phyloP scores from a whole-genome alignment of 208 protist genomes.

The Leishmania aethiopica region DNA sequence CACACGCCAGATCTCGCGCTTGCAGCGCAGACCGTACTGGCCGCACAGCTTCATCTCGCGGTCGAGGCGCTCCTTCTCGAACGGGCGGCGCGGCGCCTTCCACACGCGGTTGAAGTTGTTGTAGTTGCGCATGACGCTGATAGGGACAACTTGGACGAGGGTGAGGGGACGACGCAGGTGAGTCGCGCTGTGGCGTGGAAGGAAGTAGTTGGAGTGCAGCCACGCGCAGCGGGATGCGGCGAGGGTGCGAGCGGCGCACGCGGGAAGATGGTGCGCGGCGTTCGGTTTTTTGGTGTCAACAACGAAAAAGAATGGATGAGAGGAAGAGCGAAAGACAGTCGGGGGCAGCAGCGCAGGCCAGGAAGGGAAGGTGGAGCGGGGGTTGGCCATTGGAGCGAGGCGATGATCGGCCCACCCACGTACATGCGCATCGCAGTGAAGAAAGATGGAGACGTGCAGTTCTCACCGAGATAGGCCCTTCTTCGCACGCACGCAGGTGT shows the following conservation, averaged over 20 bases:
- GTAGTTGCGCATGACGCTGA: constrained; percentile 90
- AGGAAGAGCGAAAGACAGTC: not conserved
- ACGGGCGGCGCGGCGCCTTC: constrained; percentile 98
- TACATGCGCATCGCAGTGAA: no score
- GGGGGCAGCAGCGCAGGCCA: not conserved
- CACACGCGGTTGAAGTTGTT: constrained; percentile 97
- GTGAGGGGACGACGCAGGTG: not conserved
- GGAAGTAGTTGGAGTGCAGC: not conserved
- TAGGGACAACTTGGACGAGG: not conserved
- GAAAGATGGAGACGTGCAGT: no score
- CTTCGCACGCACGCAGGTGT: no score
- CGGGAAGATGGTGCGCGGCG: not conserved
- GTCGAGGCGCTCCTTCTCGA: constrained; percentile 99
- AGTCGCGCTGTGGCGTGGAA: not conserved
- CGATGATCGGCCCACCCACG: no score
- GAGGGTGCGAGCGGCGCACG: not conserved
- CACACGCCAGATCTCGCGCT: constrained; percentile 99
- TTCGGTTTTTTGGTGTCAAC: not conserved
- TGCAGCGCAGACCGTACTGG: constrained; percentile 99
- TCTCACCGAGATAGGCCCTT: no score
- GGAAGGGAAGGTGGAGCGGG: not conserved
- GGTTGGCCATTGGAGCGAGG: no score
- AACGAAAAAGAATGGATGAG: not conserved
- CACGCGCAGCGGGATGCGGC: not conserved
- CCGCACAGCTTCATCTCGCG: constrained; percentile 99